Conservation (phyloP, 2,329 filamentous ascomycete species). For the Sclerotinia trifoliorum region DNA sequence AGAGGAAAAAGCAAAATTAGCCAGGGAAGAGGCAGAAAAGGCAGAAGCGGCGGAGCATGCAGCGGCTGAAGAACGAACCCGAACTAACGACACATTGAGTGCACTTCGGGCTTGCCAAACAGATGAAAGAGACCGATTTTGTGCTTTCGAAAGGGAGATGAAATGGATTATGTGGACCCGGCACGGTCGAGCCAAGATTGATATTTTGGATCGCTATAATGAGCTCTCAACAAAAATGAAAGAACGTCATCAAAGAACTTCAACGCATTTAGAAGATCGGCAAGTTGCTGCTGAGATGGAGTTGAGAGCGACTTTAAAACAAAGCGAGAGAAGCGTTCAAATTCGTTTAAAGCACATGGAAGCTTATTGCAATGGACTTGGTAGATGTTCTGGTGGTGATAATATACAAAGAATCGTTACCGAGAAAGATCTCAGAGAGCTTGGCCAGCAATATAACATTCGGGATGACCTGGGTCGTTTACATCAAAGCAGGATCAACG, state of each 20-base stretch:
- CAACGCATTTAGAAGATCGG: constrained; percentile 57
- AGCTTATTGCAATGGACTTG: constrained; percentile 59
- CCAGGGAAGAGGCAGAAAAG: constrained; percentile 46
- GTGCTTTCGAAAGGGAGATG: constrained; percentile 49
- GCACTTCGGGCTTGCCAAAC: constrained; percentile 47
- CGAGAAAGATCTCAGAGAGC: constrained; percentile 56
- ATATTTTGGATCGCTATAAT: constrained; percentile 49
- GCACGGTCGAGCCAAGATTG: constrained; percentile 50
- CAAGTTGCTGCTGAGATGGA: constrained; percentile 64
- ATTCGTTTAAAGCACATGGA: constrained; percentile 65
- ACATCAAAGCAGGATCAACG: constrained; percentile 61
- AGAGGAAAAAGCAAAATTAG: constrained; percentile 49
- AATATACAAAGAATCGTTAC: constrained; percentile 56
- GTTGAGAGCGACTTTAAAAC: constrained; percentile 52
- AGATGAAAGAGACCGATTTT: constrained; percentile 54
- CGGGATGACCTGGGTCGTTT: constrained; percentile 59
- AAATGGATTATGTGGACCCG: constrained; percentile 51
- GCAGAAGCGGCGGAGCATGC: constrained; percentile 45
- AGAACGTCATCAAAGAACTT: constrained; percentile 53
- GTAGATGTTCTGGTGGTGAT: constrained; percentile 42
- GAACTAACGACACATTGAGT: constrained; percentile 46
- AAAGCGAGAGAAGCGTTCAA: constrained; percentile 55
- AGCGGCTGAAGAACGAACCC: constrained; percentile 49
- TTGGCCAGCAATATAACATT: constrained; percentile 60
- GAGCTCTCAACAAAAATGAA: constrained; percentile 53